phyloP scores from a whole-genome alignment of 2,329 filamentous ascomycete species.

The Mariannaea sp. region DNA sequence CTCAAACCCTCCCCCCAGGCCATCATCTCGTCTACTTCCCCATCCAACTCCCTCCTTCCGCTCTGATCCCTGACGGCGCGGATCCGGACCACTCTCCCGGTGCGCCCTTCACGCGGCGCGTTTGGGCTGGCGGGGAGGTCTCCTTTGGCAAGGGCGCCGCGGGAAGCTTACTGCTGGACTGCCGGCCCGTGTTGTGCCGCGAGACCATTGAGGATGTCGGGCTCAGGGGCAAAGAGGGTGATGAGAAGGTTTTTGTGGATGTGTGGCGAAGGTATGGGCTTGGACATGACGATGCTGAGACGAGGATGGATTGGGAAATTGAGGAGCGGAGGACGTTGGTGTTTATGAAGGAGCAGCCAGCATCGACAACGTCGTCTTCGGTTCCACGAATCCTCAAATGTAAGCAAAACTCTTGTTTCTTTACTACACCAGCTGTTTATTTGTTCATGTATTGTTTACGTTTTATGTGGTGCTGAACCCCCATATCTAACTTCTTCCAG shows the following conservation, averaged over 20 bases:
- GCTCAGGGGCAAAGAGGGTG: constrained; percentile 39
- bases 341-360: constrained; percentile 52
- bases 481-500: constrained; percentile 32
- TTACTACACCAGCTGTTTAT: no score
- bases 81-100: constrained; percentile 80
- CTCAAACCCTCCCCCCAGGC: constrained; percentile 60
- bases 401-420: constrained; percentile 27
- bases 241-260: constrained; percentile 58
- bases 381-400: constrained; percentile 36
- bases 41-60: constrained; percentile 62
- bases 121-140: constrained; percentile 88
- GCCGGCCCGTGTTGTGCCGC: constrained; percentile 47
- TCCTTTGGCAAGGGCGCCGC: constrained; percentile 48
- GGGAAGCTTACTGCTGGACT: constrained; percentile 45
- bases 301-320: constrained; percentile 40
- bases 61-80: constrained; percentile 80
- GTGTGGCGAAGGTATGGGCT: constrained; percentile 53
- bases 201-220: constrained; percentile 51
- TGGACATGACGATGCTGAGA: constrained; percentile 26
- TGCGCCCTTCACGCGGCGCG: constrained; percentile 70
- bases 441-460: no score
- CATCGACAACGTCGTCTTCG: constrained; percentile 18
- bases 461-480: no score
- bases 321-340: constrained; percentile 57
- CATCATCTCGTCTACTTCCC: constrained; percentile 92